Conservation (phyloP, 148 eudicot species). For the Rhododendron kiyosumense region DNA sequence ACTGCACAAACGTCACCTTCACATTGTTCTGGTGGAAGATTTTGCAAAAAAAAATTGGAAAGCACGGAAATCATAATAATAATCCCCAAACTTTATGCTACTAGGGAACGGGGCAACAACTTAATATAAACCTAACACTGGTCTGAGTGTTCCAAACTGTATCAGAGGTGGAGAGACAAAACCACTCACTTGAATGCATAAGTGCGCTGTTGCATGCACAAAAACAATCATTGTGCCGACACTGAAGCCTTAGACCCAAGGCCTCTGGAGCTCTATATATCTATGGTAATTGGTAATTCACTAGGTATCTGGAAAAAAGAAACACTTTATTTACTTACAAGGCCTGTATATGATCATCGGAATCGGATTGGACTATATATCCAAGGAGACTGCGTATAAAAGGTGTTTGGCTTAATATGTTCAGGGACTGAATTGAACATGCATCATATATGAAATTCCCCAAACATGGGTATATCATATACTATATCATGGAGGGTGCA, state of each 20-base stretch:
- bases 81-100: not conserved
- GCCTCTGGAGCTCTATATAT: not conserved
- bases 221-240: not conserved
- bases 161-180: not conserved
- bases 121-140: not conserved
- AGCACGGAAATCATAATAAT: not conserved
- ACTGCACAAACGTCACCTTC: not conserved
- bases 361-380: not conserved
- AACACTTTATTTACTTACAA: not conserved
- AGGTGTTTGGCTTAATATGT: not conserved
- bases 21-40: not conserved
- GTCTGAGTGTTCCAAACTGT: not conserved
- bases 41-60: not conserved
- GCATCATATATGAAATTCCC: not conserved
- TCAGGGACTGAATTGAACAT: not conserved
- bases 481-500: not conserved
- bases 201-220: not conserved
- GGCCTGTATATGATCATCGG: not conserved
- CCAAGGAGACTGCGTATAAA: not conserved
- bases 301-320: not conserved
- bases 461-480: not conserved
- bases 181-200: not conserved
- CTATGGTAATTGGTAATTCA: not conserved
- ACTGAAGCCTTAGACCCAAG: not conserved
- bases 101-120: not conserved